These are phyloP conservation scores for Trichoderma sp. DNA, from an alignment of 2,329 filamentous ascomycete genomes.

Conservation along the genomic window DNA sequence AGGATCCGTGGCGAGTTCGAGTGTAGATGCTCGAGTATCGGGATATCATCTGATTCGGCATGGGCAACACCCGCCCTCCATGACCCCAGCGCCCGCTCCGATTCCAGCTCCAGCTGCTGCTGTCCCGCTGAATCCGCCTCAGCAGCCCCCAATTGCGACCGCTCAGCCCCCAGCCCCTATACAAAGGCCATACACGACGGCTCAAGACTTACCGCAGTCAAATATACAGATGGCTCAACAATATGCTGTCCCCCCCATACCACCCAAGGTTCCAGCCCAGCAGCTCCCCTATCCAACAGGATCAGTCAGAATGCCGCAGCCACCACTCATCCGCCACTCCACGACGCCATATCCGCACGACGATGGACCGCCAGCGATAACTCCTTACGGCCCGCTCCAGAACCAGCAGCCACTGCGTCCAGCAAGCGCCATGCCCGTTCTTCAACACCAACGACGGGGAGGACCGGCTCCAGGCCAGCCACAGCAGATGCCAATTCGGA, in stretches of 20 bases:
- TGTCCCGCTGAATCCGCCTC: not conserved
- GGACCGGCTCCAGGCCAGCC: not conserved
- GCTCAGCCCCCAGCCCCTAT: conserved; percentile 1
- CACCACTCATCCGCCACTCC: not conserved
- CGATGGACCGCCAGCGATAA: conserved; percentile 2
- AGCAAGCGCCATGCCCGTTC: conserved; percentile 24
- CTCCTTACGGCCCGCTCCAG: conserved; percentile 4
- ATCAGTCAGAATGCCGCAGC: not conserved
- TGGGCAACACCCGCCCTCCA: conserved; percentile 22
- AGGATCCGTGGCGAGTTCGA: not conserved
- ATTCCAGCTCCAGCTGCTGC: not conserved
- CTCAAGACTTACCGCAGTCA: not conserved
- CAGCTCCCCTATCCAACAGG: conserved; percentile 12
- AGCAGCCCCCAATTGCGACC: not conserved
- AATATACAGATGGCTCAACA: not conserved
- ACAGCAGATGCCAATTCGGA: conserved; percentile 16
- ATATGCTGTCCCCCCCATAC: not conserved
- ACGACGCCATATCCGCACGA: conserved; percentile 22
- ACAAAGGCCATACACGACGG: conserved; percentile 9
- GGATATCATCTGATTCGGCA: conserved; percentile 12
- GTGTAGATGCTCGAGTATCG: not conserved
- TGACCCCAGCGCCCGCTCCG: conserved; percentile 8
- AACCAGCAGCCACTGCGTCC: conserved; percentile 23
- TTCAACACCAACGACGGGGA: conserved; percentile 4
- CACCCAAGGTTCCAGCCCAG: not conserved